These are phyloP conservation scores for Rhizopus arrhizus DNA, from an alignment of 371 early-diverging fungal species.

Conservation along the genomic window DNA sequence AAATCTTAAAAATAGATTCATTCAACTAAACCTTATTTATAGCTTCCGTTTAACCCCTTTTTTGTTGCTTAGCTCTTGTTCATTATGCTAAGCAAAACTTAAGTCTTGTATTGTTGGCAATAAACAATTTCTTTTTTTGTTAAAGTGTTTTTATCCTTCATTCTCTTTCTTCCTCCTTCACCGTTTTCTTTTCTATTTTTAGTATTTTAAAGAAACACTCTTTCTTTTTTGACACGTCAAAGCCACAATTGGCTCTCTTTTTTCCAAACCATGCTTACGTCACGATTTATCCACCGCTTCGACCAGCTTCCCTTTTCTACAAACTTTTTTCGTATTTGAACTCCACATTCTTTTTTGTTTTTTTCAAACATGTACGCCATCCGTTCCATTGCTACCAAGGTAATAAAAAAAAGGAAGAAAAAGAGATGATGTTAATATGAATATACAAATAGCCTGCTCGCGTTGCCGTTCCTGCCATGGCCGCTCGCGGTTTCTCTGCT, in stretches of 20 bases:
- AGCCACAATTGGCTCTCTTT: too few species aligned
- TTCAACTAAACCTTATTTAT: not conserved
- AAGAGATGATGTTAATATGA: slow-evolving; percentile 5
- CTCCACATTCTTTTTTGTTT: not conserved
- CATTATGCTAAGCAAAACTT: too few species aligned
- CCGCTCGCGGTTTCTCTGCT: slow-evolving; percentile 45
- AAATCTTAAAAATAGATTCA: too few species aligned
- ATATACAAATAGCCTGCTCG: slow-evolving; percentile 29
- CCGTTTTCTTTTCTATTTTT: too few species aligned
- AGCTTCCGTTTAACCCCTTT: too few species aligned
- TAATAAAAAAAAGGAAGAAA: slow-evolving; percentile 11
- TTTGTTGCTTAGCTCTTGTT: too few species aligned
- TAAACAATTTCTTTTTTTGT: too few species aligned
- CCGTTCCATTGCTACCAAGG: slow-evolving; percentile 50
- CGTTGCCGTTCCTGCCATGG: slow-evolving; percentile 39
- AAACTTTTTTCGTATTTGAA: not conserved
- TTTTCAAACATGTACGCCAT: slow-evolving; percentile 27
- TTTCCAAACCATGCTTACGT: not conserved
- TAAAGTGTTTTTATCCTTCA: too few species aligned
- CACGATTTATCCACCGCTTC: not conserved
- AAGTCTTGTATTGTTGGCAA: too few species aligned
- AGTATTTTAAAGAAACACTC: too few species aligned
- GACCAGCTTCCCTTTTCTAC: slow-evolving; percentile 1
- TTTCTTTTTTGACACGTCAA: too few species aligned
- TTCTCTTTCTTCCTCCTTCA: too few species aligned